phyloP scores from a whole-genome alignment of 306 rosid species.

The Prunus davidiana region DNA sequence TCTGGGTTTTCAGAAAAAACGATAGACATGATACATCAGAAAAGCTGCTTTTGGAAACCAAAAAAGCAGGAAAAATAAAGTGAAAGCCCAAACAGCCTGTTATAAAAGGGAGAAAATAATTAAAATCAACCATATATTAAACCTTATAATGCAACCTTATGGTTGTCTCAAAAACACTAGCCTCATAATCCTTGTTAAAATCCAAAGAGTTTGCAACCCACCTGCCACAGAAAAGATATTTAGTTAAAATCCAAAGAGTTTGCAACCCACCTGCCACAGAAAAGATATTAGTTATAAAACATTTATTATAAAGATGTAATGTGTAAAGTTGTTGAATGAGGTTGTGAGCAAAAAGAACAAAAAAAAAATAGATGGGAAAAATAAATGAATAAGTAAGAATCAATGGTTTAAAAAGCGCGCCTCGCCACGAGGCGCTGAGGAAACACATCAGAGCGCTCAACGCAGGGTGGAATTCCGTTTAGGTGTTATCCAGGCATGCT shows the following conservation, averaged over 20 bases:
- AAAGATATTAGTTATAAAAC: neutral
- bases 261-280: constrained; percentile 81
- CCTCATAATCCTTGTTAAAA: constrained; percentile 93
- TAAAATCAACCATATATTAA: constrained; percentile 61
- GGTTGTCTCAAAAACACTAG: constrained; percentile 99
- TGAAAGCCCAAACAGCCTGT: constrained; percentile 19
- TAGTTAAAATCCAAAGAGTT: constrained; percentile 76
- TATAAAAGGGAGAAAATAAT: constrained; percentile 19
- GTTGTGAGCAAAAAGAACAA: neutral
- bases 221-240: constrained; percentile 47
- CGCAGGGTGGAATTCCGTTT: neutral
- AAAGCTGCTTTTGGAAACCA: constrained; percentile 16
- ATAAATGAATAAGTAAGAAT: neutral
- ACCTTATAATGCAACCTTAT: constrained; percentile 96
- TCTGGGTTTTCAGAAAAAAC: constrained; percentile 52
- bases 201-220: constrained; percentile 86
- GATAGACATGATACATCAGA: constrained; percentile 17
- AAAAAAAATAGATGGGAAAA: neutral
- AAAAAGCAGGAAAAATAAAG: neutral
- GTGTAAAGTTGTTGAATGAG: neutral
- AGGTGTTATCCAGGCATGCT: neutral
- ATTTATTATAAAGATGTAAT: neutral
- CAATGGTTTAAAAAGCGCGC: too few species aligned
- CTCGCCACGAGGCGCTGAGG: too few species aligned
- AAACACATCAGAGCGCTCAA: too few species aligned